Conservation (phyloP, 2,329 filamentous ascomycete species). For the Zalaria sp. region DNA sequence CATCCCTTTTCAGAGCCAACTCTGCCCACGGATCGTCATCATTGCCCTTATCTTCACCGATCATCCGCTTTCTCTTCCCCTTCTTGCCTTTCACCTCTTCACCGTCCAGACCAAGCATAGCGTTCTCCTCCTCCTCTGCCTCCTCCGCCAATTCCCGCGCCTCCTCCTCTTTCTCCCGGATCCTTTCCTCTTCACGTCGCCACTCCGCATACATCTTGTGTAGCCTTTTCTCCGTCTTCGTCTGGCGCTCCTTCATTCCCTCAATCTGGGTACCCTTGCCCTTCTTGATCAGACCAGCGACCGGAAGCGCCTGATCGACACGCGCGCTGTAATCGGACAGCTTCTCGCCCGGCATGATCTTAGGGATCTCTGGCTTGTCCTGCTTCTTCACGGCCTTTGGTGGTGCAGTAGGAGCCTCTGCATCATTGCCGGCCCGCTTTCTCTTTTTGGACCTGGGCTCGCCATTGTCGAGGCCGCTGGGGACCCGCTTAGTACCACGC, state of each 20-base stretch:
- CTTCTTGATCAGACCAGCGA: slow-evolving; percentile 49
- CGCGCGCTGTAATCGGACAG: slow-evolving; percentile 68
- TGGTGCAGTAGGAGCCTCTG: neutral
- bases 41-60: slow-evolving; percentile 36
- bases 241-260: slow-evolving; percentile 54
- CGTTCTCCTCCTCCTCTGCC: slow-evolving; percentile 47
- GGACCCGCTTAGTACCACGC: slow-evolving; percentile 41
- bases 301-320: slow-evolving; percentile 71
- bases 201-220: slow-evolving; percentile 44
- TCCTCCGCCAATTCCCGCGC: slow-evolving; percentile 51
- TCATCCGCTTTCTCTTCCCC: slow-evolving; percentile 27
- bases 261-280: slow-evolving; percentile 50
- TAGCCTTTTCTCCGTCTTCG: slow-evolving; percentile 73
- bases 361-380: slow-evolving; percentile 33
- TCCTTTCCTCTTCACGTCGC: slow-evolving; percentile 65
- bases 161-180: slow-evolving; percentile 63
- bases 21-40: slow-evolving; percentile 67
- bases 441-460: slow-evolving; percentile 32
- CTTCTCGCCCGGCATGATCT: slow-evolving; percentile 71
- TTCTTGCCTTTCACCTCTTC: slow-evolving; percentile 44
- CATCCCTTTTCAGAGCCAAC: no score
- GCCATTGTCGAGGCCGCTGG: slow-evolving; percentile 61
- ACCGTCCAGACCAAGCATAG: slow-evolving; percentile 35
- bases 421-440: slow-evolving; percentile 9
- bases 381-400: slow-evolving; percentile 9